Conservation (phyloP, 139 green algal genomes). For the Chlorella sp. region DNA sequence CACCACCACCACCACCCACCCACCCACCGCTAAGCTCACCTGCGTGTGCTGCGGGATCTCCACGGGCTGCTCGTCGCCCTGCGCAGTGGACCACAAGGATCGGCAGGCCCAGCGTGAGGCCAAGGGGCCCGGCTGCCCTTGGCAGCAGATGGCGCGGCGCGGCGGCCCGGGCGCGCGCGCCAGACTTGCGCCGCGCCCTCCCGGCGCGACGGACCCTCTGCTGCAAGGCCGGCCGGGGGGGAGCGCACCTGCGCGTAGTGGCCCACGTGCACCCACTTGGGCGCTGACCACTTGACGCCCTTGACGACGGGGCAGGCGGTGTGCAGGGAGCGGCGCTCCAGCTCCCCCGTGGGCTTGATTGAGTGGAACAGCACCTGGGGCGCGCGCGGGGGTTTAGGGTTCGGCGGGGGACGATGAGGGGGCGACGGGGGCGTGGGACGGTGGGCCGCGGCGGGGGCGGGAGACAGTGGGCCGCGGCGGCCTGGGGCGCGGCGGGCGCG, state of each 20-base stretch:
- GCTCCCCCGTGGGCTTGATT: constrained; percentile 53
- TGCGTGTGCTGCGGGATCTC: constrained; percentile 6
- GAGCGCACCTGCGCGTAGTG: background rate
- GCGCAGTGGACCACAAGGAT: too few relatives aligned
- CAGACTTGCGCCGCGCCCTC: background rate
- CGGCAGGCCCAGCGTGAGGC: background rate
- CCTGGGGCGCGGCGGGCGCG: too few relatives aligned
- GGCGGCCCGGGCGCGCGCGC: background rate
- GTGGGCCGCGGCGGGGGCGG: too few relatives aligned
- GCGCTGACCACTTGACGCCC: constrained; percentile 54
- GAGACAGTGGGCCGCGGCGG: too few relatives aligned
- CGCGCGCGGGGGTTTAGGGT: too few relatives aligned
- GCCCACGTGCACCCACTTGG: constrained; percentile 56
- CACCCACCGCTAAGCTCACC: background rate
- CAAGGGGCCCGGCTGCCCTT: background rate
- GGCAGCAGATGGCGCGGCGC: background rate
- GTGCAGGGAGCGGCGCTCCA: constrained; percentile 58
- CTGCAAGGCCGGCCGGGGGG: background rate
- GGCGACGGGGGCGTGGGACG: too few relatives aligned
- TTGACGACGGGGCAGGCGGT: constrained; percentile 66
- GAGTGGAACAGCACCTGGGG: constrained; percentile 66
- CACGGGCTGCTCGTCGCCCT: background rate
- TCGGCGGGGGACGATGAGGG: too few relatives aligned
- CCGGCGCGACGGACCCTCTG: background rate
- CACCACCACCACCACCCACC: background rate